Evolutionary conservation across 495 filamentous ascomycete species (phyloP).

Genomic region (Xylaria cubensis): DNA sequence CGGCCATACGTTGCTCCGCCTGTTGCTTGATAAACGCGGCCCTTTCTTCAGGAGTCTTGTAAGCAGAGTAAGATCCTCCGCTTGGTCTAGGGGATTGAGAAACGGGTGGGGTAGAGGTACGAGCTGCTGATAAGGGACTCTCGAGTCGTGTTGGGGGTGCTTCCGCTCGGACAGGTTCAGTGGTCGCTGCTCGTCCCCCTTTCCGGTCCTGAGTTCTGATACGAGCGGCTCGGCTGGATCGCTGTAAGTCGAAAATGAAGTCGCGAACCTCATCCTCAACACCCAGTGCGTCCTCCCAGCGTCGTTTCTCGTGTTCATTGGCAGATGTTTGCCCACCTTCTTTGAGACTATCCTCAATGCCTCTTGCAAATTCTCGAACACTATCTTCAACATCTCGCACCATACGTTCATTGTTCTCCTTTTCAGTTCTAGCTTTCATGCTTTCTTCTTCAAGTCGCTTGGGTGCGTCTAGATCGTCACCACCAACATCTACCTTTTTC

Average conservation of each 20-base stretch:
- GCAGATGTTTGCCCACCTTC: slow-evolving; percentile 72
- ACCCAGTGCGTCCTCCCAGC: slow-evolving; percentile 96
- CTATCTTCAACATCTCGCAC: slow-evolving; percentile 96
- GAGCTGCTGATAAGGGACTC: slow-evolving; percentile 48
- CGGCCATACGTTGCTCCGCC: slow-evolving; percentile 97
- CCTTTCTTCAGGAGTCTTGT: slow-evolving; percentile 88
- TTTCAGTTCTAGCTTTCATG: slow-evolving; percentile 77
- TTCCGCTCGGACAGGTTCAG: slow-evolving; percentile 53
- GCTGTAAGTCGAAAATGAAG: slow-evolving; percentile 95
- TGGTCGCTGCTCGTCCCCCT: slow-evolving; percentile 50
- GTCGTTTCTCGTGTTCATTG: slow-evolving; percentile 84
- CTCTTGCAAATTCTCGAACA: slow-evolving; percentile 83
- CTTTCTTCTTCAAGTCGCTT: slow-evolving; percentile 88
- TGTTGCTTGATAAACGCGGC: slow-evolving; percentile 97
- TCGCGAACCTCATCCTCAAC: slow-evolving; percentile 96
- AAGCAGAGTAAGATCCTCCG: slow-evolving; percentile 72
- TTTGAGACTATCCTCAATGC: slow-evolving; percentile 85
- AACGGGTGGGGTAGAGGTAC: slow-evolving; percentile 52
- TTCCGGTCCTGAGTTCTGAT: slow-evolving; percentile 73
- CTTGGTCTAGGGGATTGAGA: slow-evolving; percentile 44
- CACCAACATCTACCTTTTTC: slow-evolving; percentile 67
- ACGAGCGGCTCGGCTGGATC: slow-evolving; percentile 76
- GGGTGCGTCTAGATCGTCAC: slow-evolving; percentile 76
- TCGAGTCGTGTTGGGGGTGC: slow-evolving; percentile 48
- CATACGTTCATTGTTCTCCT: slow-evolving; percentile 95